Evolutionary conservation across 1,139 yeast genomes (phyloP).

Genomic region (Candida frijolesensis): DNA sequence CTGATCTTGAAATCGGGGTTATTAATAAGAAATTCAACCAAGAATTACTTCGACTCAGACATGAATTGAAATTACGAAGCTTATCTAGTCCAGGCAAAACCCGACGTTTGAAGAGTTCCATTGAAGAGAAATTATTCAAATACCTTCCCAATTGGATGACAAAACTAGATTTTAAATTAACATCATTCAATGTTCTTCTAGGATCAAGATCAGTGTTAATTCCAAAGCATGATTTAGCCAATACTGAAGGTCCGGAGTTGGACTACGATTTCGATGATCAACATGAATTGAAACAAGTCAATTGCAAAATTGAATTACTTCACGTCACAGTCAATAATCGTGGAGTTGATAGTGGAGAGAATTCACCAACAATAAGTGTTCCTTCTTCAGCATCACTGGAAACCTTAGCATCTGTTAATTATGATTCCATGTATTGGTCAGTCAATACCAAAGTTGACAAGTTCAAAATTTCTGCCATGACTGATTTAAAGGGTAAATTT

Average conservation of each 20-base stretch:
- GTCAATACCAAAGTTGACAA: constrained; percentile 11
- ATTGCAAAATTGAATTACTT: constrained; percentile 12
- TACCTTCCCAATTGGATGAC: constrained; percentile 53
- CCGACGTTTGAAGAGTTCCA: not conserved
- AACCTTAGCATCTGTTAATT: constrained; percentile 11
- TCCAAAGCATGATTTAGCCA: constrained; percentile 41
- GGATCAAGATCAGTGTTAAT: constrained; percentile 67
- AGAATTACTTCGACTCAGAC: constrained; percentile 21
- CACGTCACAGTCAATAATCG: constrained; percentile 9
- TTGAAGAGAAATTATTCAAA: constrained; percentile 31
- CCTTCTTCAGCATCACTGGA: constrained; percentile 15
- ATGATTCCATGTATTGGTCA: constrained; percentile 14
- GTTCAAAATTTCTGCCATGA: constrained; percentile 9
- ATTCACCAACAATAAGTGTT: constrained; percentile 4
- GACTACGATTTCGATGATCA: constrained; percentile 43
- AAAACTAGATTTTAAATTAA: constrained; percentile 33
- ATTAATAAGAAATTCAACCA: constrained; percentile 33
- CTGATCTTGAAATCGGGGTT: constrained; percentile 31
- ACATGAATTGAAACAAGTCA: constrained; percentile 36
- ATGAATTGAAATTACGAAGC: constrained; percentile 7
- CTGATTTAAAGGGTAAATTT: constrained; percentile 4
- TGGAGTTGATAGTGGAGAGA: constrained; percentile 1
- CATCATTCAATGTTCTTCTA: constrained; percentile 35
- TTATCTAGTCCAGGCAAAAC: not conserved
- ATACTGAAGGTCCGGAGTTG: constrained; percentile 32